Conservation (phyloP, 306 rosid species). For the Castanea sativa region DNA sequence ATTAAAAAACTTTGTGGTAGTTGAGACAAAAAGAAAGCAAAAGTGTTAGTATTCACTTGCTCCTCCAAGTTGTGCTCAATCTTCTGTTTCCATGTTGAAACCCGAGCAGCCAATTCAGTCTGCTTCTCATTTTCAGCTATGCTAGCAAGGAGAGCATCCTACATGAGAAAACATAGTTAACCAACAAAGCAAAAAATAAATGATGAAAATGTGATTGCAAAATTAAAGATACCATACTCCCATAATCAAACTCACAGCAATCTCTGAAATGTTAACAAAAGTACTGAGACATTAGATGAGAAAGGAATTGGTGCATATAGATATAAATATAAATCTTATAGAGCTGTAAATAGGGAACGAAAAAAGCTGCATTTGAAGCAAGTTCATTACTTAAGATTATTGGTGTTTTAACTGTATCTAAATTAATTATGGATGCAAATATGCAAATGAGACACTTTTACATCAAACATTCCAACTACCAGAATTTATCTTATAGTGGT, state of each 20-base stretch:
- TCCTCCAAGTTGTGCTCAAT: slow-evolving; percentile 85
- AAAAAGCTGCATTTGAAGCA: neutral
- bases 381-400: neutral
- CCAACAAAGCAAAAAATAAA: neutral
- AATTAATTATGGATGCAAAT: neutral
- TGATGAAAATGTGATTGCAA: neutral
- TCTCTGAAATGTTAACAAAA: neutral
- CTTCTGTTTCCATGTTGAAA: slow-evolving; percentile 87
- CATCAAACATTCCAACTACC: neutral
- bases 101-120: slow-evolving; percentile 81
- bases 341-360: neutral
- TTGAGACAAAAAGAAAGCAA: neutral
- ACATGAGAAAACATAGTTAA: slow-evolving; percentile 15
- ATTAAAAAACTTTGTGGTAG: neutral
- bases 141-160: slow-evolving; percentile 89
- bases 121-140: slow-evolving; percentile 87
- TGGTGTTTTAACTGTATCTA: neutral
- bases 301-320: neutral
- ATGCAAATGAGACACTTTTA: neutral
- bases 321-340: neutral
- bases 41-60: slow-evolving; percentile 55
- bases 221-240: neutral
- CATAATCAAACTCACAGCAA: neutral
- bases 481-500: neutral
- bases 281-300: neutral